Base-by-base conservation (phyloP, 306 rosid genomes). In the Clitoria ternatea region DNA sequence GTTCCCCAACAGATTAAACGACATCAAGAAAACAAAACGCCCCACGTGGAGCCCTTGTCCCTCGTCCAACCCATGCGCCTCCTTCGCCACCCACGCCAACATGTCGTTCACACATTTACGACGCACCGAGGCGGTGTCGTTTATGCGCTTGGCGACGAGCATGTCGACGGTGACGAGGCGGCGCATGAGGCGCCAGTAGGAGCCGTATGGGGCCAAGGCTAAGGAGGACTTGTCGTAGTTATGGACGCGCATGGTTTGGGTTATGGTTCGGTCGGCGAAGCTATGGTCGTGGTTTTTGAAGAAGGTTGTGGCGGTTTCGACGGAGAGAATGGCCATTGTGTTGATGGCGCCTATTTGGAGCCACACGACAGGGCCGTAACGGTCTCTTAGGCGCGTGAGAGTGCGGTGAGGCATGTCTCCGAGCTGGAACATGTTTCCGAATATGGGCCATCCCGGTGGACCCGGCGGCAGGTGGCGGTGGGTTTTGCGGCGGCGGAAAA, bases 351-450 rank as follows among this genome's bases (percentile, higher is more conserved):
- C 93, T 0, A 90, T 52, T 39, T 44, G 74, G 22, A 90, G 88
- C 93, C 91, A 80, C 9, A 87, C 62, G 3, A 90, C 78, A 3
- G 81, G 84, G 6, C 91, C 91, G 15, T 80, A 73, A 17, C 42
- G 70, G 19, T 52, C 42, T 23, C 76, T 76, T 9, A 90, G 70
- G 3, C 54, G 15, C 14, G 84, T 8, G 32, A 87, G 35, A 6
- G 85, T 72, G 18, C 84, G 73, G 50, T 87, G 93, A 2, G 96
- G 94, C 89, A 82, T 82, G 14, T 67, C 42, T 68, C 93, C 91
- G 0, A 89, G 82, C 19, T 90, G 88, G 81, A 90, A 81, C 79
- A 87, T 67, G 85, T 85, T 90, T 13, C 93, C 96, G 6, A 90
- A 55, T 3, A 87, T 15, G 0, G 91, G 93, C 96, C 96, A 90